Evolutionary conservation across 257 asterid species (phyloP).

Genomic region (Pogostemon cablin): DNA sequence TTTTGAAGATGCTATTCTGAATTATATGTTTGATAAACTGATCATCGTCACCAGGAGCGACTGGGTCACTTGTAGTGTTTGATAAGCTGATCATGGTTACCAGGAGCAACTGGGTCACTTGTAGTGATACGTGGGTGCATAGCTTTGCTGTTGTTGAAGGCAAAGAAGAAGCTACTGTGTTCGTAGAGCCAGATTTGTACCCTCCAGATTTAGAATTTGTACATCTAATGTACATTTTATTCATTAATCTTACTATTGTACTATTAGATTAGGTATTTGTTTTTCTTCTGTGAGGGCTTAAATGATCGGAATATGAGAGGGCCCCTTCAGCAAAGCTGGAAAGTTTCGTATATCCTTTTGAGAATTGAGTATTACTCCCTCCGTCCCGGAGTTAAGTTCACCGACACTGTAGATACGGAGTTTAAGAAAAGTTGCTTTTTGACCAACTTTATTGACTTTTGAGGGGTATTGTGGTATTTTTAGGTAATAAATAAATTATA

Average conservation of each 20-base stretch:
- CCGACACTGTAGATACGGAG: no score
- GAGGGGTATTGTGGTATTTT: no score
- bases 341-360: neutral
- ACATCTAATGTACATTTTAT: conserved; percentile 1
- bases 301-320: neutral
- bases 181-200: neutral
- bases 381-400: no score
- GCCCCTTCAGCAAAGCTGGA: neutral
- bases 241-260: neutral
- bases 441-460: no score
- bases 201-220: neutral
- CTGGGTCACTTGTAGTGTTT: neutral
- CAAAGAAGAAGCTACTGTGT: conserved; percentile 20
- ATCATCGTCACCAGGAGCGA: neutral
- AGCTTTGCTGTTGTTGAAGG: neutral
- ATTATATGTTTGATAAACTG: neutral
- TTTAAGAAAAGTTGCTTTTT: no score
- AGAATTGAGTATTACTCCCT: no score
- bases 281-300: neutral
- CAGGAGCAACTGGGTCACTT: conserved; percentile 37
- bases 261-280: conserved; percentile 11
- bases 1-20: neutral
- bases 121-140: conserved; percentile 10
- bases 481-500: no score
- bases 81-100: conserved; percentile 13